These are phyloP conservation scores for Marvania coccoides DNA, from an alignment of 139 green algal genomes.

Conservation along the genomic window DNA sequence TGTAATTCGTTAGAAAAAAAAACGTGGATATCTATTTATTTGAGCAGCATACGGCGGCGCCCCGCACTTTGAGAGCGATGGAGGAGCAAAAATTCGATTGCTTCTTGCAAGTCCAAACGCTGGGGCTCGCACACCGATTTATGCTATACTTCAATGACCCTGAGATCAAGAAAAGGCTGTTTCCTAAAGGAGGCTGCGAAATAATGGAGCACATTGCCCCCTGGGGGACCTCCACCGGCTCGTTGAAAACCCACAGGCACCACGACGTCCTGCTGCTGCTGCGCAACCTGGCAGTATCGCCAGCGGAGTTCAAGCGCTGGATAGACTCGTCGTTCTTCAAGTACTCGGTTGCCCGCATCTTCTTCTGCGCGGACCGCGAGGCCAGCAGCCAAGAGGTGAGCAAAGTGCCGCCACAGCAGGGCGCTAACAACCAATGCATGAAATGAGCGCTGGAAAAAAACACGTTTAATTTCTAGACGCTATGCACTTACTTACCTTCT, in stretches of 20 bases:
- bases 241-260: too few relatives aligned
- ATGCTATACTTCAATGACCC: slow-evolving; percentile 1
- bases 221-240: too few relatives aligned
- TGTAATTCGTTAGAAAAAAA: too few relatives aligned
- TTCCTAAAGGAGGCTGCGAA: neutral
- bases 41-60: too few relatives aligned
- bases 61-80: too few relatives aligned
- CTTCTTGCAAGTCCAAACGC: neutral
- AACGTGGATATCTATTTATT: too few relatives aligned
- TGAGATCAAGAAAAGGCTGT: neutral
- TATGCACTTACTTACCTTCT: too few relatives aligned
- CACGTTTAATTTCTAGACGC: too few relatives aligned
- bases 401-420: too few relatives aligned
- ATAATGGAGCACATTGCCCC: neutral
- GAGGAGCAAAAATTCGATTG: too few relatives aligned
- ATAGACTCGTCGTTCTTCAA: neutral
- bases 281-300: neutral
- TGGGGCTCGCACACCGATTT: neutral
- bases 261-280: neutral
- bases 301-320: slow-evolving; percentile 1
- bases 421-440: too few relatives aligned
- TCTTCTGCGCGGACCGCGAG: neutral
- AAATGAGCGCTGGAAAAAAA: too few relatives aligned
- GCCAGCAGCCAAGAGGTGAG: neutral
- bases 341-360: neutral